A percentile compares a stretch with the other conserved stretches of the same genome.
Evolutionary conservation across 148 eudicot genomes (phyloP).

Genomic region (Suaeda aralocaspica): DNA sequence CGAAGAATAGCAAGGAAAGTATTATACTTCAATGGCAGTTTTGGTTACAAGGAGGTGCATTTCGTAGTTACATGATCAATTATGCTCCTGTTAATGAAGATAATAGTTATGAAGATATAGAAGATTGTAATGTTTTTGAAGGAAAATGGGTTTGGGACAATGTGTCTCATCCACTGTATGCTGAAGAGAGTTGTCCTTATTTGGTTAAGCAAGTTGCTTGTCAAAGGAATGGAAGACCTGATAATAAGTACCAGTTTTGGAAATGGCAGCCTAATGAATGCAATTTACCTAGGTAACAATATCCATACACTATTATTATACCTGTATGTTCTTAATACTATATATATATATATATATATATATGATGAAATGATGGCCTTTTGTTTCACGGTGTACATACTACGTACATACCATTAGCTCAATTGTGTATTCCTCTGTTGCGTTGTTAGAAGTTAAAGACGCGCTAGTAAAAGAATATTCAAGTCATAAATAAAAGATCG

Average conservation of each 20-base stretch:
- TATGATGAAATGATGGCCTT: too few species aligned
- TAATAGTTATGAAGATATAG: slow-evolving; percentile 45
- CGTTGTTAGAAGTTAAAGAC: too few species aligned
- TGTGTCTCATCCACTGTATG: slow-evolving; percentile 47
- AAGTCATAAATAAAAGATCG: too few species aligned
- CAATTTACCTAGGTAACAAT: slow-evolving; percentile 71
- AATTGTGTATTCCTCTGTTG: too few species aligned
- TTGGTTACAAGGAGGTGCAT: slow-evolving; percentile 27
- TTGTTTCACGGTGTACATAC: too few species aligned
- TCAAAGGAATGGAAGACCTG: slow-evolving; percentile 75
- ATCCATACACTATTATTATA: not conserved
- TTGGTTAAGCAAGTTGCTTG: slow-evolving; percentile 84
- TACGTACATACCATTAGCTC: too few species aligned
- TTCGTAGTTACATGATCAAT: slow-evolving; percentile 19
- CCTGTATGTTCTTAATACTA: too few species aligned
- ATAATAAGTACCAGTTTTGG: slow-evolving; percentile 72
- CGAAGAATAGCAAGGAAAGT: slow-evolving; percentile 35
- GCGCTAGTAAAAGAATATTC: too few species aligned
- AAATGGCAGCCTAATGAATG: slow-evolving; percentile 88
- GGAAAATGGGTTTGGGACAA: slow-evolving; percentile 88
- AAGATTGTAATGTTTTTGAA: slow-evolving; percentile 74
- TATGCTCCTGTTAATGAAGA: slow-evolving; percentile 24
- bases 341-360: too few species aligned
- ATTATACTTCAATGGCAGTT: slow-evolving; percentile 30
- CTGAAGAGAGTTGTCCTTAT: slow-evolving; percentile 63